These are phyloP conservation scores for Sporothrix schenckii DNA, from an alignment of 2,329 filamentous ascomycete species.

Conservation along the genomic window DNA sequence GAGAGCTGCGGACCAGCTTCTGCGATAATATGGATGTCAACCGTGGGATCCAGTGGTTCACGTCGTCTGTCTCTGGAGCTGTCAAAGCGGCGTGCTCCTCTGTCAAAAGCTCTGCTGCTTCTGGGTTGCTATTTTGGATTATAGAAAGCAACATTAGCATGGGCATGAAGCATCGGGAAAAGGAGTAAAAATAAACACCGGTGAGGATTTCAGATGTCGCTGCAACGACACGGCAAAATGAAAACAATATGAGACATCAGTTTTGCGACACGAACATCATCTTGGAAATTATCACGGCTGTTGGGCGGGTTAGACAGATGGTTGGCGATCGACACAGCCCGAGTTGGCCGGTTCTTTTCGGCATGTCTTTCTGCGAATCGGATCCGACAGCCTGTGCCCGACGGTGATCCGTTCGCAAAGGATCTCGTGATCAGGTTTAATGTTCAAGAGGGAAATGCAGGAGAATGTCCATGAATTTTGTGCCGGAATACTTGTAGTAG, in stretches of 20 bases:
- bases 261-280: too few species aligned
- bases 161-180: too few species aligned
- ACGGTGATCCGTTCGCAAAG: neutral
- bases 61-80: too few species aligned
- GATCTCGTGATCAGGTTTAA: neutral
- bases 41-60: neutral
- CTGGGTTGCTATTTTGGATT: too few species aligned
- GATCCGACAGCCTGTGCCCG: neutral
- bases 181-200: too few species aligned
- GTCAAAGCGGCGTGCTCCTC: too few species aligned
- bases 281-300: neutral
- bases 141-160: too few species aligned
- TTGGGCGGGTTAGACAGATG: neutral
- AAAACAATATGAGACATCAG: too few species aligned
- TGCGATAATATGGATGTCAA: neutral
- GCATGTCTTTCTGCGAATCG: neutral
- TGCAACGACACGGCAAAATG: too few species aligned
- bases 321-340: neutral
- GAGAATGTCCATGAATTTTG: neutral
- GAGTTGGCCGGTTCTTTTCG: neutral
- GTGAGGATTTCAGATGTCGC: too few species aligned
- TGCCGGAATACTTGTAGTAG: too few species aligned
- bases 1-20: neutral
- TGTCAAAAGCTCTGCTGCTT: too few species aligned
- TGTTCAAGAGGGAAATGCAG: neutral